Conservation (phyloP, 2,329 filamentous ascomycete species). For the Didymella sp. region DNA sequence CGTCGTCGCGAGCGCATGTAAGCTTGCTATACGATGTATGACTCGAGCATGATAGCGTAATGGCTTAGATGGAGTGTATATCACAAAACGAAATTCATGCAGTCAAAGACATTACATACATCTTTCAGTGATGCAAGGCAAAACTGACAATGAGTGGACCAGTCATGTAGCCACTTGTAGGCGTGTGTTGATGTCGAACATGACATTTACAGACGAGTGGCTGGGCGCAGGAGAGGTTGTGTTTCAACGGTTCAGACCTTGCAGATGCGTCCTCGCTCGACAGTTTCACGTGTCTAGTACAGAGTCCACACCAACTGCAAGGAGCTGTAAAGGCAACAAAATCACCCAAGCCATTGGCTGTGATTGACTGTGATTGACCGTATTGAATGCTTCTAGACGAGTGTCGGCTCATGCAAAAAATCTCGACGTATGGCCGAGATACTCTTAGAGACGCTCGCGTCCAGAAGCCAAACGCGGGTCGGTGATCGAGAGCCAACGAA, state of each 20-base stretch:
- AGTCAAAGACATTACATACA: slow-evolving; percentile 22
- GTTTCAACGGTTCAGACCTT: slow-evolving; percentile 15
- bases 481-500: slow-evolving; percentile 6
- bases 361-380: not conserved
- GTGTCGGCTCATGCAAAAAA: not conserved
- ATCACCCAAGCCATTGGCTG: not conserved
- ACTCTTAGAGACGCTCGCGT: not conserved
- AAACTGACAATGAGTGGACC: not conserved
- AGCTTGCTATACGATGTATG: slow-evolving; percentile 27
- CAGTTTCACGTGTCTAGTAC: slow-evolving; percentile 8
- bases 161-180: not conserved
- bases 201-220: not conserved
- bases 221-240: not conserved
- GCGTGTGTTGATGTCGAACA: not conserved
- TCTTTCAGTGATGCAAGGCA: not conserved
- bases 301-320: slow-evolving; percentile 1
- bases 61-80: slow-evolving; percentile 40
- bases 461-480: not conserved
- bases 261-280: slow-evolving; percentile 7
- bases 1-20: slow-evolving; percentile 79
- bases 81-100: slow-evolving; percentile 37
- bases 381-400: not conserved
- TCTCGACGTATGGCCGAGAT: not conserved
- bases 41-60: slow-evolving; percentile 28
- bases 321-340: not conserved